Conservation (phyloP, 768 basidiomycete species). For the Cubamyces lactineus region DNA sequence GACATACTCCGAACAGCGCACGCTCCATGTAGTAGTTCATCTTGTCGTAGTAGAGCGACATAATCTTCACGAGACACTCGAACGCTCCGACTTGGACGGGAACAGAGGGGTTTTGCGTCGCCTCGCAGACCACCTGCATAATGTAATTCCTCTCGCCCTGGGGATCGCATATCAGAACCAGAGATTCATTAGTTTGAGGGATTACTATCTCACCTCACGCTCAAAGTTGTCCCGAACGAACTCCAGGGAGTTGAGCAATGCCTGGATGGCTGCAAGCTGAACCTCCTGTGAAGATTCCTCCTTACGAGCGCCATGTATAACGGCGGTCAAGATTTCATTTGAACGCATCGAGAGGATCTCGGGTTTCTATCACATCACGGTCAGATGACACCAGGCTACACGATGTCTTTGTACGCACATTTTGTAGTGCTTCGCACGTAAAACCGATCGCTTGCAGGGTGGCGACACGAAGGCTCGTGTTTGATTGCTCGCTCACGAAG, state of each 20-base stretch:
- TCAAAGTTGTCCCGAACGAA: conserved; percentile 99
- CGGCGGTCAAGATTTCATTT: conserved; percentile 97
- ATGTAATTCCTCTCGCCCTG: conserved; percentile 99
- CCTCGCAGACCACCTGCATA: conserved; percentile 99
- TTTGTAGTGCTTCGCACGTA: conserved; percentile 81
- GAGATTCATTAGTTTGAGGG: conserved; percentile 7
- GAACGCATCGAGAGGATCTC: conserved; percentile 87
- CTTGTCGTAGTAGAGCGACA: conserved; percentile 98
- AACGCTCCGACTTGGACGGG: conserved; percentile 95
- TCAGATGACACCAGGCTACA: neutral
- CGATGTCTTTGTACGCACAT: conserved; percentile 61
- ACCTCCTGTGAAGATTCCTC: conserved; percentile 92
- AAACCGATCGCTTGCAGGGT: conserved; percentile 95
- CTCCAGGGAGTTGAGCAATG: conserved; percentile 92
- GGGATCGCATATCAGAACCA: neutral
- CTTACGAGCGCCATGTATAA: conserved; percentile 96
- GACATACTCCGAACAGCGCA: conserved; percentile 90
- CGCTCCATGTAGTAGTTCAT: conserved; percentile 99
- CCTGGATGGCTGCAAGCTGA: conserved; percentile 90
- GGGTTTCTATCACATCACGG: conserved; percentile 66
- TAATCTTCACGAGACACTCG: conserved; percentile 93
- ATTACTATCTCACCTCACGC: conserved; percentile 70
- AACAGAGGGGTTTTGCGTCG: conserved; percentile 82
- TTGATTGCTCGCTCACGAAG: conserved; percentile 77
- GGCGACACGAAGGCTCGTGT: conserved; percentile 77